Conservation (phyloP, 179 eudicot genomes). For the Corrigiola litoralis region DNA sequence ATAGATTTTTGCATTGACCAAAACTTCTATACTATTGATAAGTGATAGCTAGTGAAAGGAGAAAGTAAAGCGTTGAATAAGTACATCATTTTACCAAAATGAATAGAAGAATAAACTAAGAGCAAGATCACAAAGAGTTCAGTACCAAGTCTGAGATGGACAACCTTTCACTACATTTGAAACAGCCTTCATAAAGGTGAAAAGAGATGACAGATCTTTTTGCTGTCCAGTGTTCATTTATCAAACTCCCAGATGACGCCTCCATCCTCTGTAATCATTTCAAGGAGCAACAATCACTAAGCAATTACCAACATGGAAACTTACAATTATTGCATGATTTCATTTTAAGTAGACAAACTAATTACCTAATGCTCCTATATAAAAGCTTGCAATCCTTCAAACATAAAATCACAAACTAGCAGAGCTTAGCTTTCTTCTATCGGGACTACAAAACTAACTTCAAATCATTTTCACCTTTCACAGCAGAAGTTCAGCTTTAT, state of each 20-base stretch:
- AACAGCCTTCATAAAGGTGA: neutral
- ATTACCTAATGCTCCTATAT: neutral
- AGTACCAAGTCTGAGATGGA: neutral
- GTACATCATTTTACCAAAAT: too few relatives aligned
- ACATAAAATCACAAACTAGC: neutral
- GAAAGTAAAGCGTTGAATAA: too few relatives aligned
- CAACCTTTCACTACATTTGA: neutral
- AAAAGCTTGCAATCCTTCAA: neutral
- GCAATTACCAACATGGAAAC: neutral
- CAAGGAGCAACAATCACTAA: neutral
- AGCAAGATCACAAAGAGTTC: neutral
- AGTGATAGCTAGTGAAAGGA: too few relatives aligned
- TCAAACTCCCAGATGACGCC: conserved; percentile 78
- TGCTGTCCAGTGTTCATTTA: conserved; percentile 30
- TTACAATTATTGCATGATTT: neutral
- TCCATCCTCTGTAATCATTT: conserved; percentile 66
- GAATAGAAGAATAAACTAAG: neutral
- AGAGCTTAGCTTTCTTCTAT: too few relatives aligned
- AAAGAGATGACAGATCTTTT: neutral
- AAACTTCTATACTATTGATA: too few relatives aligned
- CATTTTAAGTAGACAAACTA: neutral
- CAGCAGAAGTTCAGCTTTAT: neutral
- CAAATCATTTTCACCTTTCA: too few relatives aligned
- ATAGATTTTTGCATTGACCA: too few relatives aligned
- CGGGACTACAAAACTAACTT: too few relatives aligned